Percentiles rank a stretch among this genome's conserved stretches.
Evolutionary conservation across 306 rosid genomes (phyloP).

Genomic region (Crataegus laevigata): DNA sequence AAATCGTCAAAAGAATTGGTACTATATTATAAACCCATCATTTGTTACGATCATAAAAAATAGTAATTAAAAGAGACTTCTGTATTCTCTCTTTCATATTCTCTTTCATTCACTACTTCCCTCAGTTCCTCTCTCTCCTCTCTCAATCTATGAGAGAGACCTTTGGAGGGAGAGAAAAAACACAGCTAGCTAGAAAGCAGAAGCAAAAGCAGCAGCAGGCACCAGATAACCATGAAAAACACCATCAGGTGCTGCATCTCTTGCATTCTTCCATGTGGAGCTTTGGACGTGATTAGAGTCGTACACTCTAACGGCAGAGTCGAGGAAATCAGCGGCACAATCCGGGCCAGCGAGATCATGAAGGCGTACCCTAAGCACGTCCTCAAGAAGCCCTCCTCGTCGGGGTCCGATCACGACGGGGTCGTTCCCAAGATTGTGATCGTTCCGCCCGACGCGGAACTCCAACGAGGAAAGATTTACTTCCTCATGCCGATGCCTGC

Average conservation of each 20-base stretch:
- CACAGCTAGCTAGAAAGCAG: background rate
- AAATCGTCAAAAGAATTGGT: background rate
- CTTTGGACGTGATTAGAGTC: slow-evolving; percentile 80
- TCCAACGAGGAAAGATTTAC: slow-evolving; percentile 94
- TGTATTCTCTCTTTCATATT: slow-evolving; percentile 1
- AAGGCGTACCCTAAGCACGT: slow-evolving; percentile 79
- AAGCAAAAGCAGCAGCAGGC: background rate
- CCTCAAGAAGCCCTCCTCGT: slow-evolving; percentile 72
- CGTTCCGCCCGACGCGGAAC: slow-evolving; percentile 90
- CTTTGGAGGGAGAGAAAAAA: background rate
- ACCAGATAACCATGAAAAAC: slow-evolving; percentile 45
- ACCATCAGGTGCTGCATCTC: slow-evolving; percentile 85
- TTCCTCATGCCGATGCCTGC: slow-evolving; percentile 75
- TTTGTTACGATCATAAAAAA: slow-evolving; percentile 12
- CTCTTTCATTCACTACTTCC: background rate
- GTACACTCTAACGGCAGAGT: slow-evolving; percentile 83
- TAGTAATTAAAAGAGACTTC: slow-evolving; percentile 6
- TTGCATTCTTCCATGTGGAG: slow-evolving; percentile 94
- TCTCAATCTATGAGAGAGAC: slow-evolving; percentile 30
- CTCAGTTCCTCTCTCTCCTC: background rate
- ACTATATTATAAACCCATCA: slow-evolving; percentile 15
- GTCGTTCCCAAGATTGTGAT: slow-evolving; percentile 67
- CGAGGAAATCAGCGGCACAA: slow-evolving; percentile 67
- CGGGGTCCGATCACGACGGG: slow-evolving; percentile 37
- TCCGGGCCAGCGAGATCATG: slow-evolving; percentile 82